Evolutionary conservation across 768 basidiomycete genomes (phyloP), one percentile per base, ranked within the genome.

Genomic region (Collybiopsis confluens): DNA sequence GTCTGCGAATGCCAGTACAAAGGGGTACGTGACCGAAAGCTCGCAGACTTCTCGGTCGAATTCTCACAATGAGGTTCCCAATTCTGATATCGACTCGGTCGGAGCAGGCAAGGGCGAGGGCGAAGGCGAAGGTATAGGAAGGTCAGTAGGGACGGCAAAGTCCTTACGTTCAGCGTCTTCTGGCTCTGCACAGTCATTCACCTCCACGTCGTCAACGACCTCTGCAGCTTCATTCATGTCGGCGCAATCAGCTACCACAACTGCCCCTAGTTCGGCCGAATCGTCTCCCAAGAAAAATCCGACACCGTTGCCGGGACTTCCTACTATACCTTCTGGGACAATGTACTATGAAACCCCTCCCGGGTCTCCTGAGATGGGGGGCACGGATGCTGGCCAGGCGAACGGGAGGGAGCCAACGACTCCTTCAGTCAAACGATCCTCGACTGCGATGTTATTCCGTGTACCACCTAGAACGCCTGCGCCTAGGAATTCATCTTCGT

Each of bases 201-300:
- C 30, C 8, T 56, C 55, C n/a, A 52, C 76, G 10, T 77, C 77
- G 9, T 65, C 73, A 2, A 78, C 77, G 10, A 40, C 4, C 3
- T 46, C 45, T 33, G 45, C 71, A 36, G 70, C 73, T 55, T 75
- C 76, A 4, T 59, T 63, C 3, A 61, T 69, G 4, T 77, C 77
- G 0, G 73, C 74, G 46, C 73, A 73, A 1, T 75, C 79, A 6
- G 63, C 68, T 8, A 70, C 76, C 6, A 58, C 66, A 11, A 55
- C 58, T 5, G 47, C 58, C 24, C 51, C 42, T 28, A 54, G 51
- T 46, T 73, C 68, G 45, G 52, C 64, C 20, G 63, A 72, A 3
- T 71, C 76, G 13, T 79, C 80, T 1, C 77, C 78, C 8, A 74
- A 73, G 40, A 79, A 78, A 51, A 58, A 13, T 18, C 33, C 24